These are phyloP conservation scores for Zalaria obscura DNA, from an alignment of 2,329 filamentous ascomycete species.

Conservation along the genomic window DNA sequence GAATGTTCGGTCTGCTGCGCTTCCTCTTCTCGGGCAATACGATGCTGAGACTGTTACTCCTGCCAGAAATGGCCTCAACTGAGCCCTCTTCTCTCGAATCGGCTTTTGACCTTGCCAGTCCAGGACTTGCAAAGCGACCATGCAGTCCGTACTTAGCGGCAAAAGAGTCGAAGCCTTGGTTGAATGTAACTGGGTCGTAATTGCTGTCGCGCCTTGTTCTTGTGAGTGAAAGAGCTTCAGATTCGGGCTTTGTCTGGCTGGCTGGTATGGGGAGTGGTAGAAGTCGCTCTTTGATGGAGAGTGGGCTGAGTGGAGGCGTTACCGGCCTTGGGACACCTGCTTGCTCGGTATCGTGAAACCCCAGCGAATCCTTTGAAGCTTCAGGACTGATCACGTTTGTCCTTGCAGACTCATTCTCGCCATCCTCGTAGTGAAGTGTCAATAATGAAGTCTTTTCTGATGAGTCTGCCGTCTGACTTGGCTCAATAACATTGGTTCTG, in stretches of 20 bases:
- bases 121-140: constrained; percentile 26
- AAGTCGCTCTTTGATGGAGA: constrained; percentile 30
- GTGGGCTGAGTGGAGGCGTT: constrained; percentile 26
- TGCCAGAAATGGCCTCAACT: no score
- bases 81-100: no score
- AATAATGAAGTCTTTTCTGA: no score
- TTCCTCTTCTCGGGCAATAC: constrained; percentile 6
- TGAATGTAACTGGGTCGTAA: constrained; percentile 39
- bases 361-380: no score
- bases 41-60: constrained; percentile 2
- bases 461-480: no score
- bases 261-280: constrained; percentile 26
- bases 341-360: no score
- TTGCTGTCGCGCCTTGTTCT: constrained; percentile 22
- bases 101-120: no score
- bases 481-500: constrained; percentile 6
- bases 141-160: constrained; percentile 39
- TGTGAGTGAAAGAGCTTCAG: neutral
- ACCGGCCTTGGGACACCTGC: neutral
- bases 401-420: no score
- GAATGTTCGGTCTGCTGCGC: neutral
- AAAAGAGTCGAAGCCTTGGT: constrained; percentile 29
- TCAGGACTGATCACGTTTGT: no score
- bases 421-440: no score
- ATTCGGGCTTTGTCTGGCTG: constrained; percentile 6